Conservation (phyloP, 805 yeast genomes). For the Ogataea zsoltii region DNA sequence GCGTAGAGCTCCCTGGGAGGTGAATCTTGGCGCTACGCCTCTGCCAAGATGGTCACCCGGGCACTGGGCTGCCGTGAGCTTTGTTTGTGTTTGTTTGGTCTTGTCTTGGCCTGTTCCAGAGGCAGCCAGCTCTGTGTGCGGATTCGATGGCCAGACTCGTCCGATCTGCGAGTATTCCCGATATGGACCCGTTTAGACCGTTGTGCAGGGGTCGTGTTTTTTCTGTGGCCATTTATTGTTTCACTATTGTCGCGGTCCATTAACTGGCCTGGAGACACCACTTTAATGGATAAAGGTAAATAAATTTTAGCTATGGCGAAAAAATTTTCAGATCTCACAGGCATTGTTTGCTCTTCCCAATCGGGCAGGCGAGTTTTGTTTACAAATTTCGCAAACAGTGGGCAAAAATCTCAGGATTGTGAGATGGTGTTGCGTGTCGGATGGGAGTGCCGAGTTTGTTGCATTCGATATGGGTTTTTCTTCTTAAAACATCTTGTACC, state of each 20-base stretch:
- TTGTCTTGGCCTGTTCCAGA: no score
- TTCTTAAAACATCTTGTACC: constrained; percentile 13
- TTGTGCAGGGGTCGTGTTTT: not conserved
- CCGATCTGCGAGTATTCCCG: not conserved
- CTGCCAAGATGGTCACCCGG: no score
- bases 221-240: not conserved
- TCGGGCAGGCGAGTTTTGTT: constrained; percentile 1
- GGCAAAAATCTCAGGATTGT: not conserved
- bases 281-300: constrained; percentile 5
- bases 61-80: no score
- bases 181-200: not conserved
- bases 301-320: not conserved
- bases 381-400: constrained; percentile 2
- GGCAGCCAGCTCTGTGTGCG: no score
- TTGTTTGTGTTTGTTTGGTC: no score
- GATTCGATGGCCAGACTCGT: not conserved
- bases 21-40: no score
- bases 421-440: not conserved
- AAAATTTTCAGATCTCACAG: constrained; percentile 5
- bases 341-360: constrained; percentile 6
- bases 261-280: not conserved
- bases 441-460: not conserved
- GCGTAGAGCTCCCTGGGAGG: no score
- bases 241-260: not conserved
- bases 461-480: not conserved